Percentiles rank a stretch among this genome's conserved stretches.
Conservation (phyloP, 1,284 basidiomycete species). For the Leccinum subfulvum region DNA sequence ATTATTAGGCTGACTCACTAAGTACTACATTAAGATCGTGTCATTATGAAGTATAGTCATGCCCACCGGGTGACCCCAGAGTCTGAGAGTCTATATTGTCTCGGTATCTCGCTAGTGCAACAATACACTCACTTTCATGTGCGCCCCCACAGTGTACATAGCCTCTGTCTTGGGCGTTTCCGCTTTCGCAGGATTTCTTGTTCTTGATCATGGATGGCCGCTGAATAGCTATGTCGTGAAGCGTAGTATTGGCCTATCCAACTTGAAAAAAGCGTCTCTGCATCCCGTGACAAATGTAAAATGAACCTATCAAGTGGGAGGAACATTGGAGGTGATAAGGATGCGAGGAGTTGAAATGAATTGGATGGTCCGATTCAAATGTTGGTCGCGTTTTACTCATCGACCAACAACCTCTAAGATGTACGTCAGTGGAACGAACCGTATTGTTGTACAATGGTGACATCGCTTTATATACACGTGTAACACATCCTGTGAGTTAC, state of each 20-base stretch:
- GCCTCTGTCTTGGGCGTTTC: conserved; percentile 72
- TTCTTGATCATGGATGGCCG: conserved; percentile 74
- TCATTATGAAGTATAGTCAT: no score
- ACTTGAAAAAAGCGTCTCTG: conserved; percentile 59
- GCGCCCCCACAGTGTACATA: conserved; percentile 27
- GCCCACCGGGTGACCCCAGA: no score
- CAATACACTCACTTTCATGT: no score
- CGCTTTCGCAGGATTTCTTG: conserved; percentile 82
- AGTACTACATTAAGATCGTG: no score
- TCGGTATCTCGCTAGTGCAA: no score
- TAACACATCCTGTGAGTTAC: no score
- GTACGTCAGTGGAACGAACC: no score
- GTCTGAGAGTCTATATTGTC: no score
- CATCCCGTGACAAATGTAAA: conserved; percentile 77
- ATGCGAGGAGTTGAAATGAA: conserved; percentile 59
- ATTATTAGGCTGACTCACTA: no score
- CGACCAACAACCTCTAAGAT: no score
- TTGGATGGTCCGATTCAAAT: conserved; percentile 61
- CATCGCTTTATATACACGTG: no score
- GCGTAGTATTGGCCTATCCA: conserved; percentile 60
- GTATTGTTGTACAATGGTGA: no score
- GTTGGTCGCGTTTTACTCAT: conserved; percentile 30
- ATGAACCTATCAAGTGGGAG: conserved; percentile 81
- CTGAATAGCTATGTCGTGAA: conserved; percentile 65
- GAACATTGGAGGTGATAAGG: conserved; percentile 66